phyloP scores from a whole-genome alignment of 2,329 filamentous ascomycete species.

The Aspergillus oerlinghausenensis region DNA sequence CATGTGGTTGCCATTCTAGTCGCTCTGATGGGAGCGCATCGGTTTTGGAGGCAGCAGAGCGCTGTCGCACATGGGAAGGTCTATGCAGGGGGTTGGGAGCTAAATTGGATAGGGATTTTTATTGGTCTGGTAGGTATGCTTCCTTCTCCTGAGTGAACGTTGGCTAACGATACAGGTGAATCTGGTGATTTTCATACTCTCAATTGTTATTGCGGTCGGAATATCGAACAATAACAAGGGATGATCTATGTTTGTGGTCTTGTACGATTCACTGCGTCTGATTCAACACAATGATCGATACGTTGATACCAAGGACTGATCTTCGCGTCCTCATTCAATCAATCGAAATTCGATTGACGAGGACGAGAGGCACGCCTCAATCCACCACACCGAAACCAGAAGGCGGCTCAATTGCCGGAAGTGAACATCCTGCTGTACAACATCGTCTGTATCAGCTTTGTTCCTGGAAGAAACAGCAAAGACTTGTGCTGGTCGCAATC shows the following conservation, averaged over 20 bases:
- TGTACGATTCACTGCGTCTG: background rate
- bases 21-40: slow-evolving; percentile 50
- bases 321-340: background rate
- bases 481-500: slow-evolving; percentile 16
- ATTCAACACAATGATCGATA: background rate
- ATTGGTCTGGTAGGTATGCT: slow-evolving; percentile 45
- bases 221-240: background rate
- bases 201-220: background rate
- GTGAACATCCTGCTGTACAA: slow-evolving; percentile 21
- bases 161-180: background rate
- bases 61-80: slow-evolving; percentile 56
- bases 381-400: slow-evolving; percentile 24
- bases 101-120: slow-evolving; percentile 46
- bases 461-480: slow-evolving; percentile 1
- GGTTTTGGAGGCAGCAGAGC: slow-evolving; percentile 59
- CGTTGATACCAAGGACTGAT: background rate
- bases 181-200: background rate
- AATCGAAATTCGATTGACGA: background rate
- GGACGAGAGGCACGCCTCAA: background rate
- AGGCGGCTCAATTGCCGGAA: slow-evolving; percentile 49
- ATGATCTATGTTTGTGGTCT: background rate
- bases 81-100: slow-evolving; percentile 56
- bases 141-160: background rate
- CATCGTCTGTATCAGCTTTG: background rate
- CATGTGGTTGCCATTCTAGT: slow-evolving; percentile 50